Conservation (phyloP, 305 asterid genomes). For the Fraxinus xanthoxyloides region DNA sequence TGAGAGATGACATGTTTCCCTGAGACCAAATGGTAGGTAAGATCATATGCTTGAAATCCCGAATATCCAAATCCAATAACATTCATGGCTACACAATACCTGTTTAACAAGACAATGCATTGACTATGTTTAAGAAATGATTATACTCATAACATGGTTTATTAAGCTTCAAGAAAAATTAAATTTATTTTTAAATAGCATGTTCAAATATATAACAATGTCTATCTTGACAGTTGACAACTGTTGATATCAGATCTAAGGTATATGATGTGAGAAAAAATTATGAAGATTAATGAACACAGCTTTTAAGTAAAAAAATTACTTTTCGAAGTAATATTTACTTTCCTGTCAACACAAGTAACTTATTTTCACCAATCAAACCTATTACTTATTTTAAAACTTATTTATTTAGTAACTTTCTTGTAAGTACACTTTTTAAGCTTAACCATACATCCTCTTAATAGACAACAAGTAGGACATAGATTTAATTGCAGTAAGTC, state of each 20-base stretch:
- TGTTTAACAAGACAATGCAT: slow-evolving; percentile 18
- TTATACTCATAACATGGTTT: not conserved
- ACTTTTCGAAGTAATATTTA: not conserved
- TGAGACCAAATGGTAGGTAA: slow-evolving; percentile 50
- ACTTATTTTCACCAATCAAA: not conserved
- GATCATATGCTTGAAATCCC: slow-evolving; percentile 64
- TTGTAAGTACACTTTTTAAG: not conserved
- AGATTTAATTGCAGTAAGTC: not conserved
- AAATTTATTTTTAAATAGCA: not conserved
- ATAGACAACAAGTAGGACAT: not conserved
- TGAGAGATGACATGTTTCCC: slow-evolving; percentile 47
- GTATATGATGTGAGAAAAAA: not conserved
- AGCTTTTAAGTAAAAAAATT: not conserved
- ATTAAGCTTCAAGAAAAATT: not conserved
- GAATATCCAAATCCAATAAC: slow-evolving; percentile 77
- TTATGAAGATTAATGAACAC: not conserved
- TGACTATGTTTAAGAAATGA: not conserved
- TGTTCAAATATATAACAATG: not conserved
- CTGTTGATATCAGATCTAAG: not conserved
- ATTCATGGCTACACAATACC: slow-evolving; percentile 68
- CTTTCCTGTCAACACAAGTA: not conserved
- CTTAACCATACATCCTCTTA: not conserved
- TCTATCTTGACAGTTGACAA: not conserved
- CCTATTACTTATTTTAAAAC: not conserved
- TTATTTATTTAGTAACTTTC: not conserved